Evolutionary conservation across 129 eudicot species (phyloP).

Genomic region (carrot (Daucus carota)): DH1_v3.0 NC_030387.2:4906001-4906500

Average conservation of each 20-base stretch:
- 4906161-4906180: background rate
- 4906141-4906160: background rate
- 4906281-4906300: background rate
- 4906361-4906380: too few relatives aligned
- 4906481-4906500: background rate
- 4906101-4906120: background rate
- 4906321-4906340: too few relatives aligned
- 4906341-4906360: background rate
- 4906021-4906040: too few relatives aligned
- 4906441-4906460: background rate
- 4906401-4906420: too few relatives aligned
- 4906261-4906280: background rate
- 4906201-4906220: background rate
- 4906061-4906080: background rate
- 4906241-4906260: background rate
- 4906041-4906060: background rate
- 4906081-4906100: background rate
- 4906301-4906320: background rate
- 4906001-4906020: too few relatives aligned
- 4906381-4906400: too few relatives aligned
- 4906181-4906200: background rate
- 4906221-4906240: background rate
- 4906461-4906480: background rate
- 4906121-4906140: background rate
- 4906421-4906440: too few relatives aligned